These are phyloP conservation scores for Citrus unshiu DNA, from an alignment of 345 rosid species.

Conservation along the genomic window DNA sequence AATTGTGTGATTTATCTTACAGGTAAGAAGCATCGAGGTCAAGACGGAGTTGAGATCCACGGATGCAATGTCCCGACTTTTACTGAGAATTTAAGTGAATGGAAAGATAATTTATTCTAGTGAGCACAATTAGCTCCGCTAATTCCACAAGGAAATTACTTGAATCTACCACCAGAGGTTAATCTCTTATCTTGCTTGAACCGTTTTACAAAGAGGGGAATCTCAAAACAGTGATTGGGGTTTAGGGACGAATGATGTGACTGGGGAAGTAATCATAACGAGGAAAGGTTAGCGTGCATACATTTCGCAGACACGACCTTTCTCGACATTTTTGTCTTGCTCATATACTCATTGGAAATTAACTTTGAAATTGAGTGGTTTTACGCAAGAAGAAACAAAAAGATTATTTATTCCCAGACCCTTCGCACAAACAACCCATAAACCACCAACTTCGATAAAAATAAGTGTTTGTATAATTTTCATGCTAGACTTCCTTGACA, in stretches of 20 bases:
- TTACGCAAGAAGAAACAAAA: constrained; percentile 10
- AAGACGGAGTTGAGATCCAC: background rate
- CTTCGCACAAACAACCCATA: constrained; percentile 32
- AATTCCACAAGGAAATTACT: background rate
- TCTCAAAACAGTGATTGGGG: no score
- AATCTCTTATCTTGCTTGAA: no score
- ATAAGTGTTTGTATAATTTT: constrained; percentile 26
- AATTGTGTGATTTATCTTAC: background rate
- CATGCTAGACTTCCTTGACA: constrained; percentile 42
- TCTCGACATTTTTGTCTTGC: background rate
- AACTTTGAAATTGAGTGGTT: background rate
- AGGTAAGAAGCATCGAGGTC: background rate
- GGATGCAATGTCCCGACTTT: background rate
- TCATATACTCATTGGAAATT: background rate
- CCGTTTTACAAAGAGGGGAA: no score
- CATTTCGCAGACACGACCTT: background rate
- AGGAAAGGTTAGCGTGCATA: background rate
- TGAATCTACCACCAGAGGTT: background rate
- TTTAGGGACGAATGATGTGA: background rate
- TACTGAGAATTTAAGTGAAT: background rate
- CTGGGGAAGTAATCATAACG: background rate
- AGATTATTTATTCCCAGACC: constrained; percentile 18
- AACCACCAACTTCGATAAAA: constrained; percentile 36
- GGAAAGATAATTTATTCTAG: background rate
- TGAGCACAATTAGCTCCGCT: background rate